A percentile compares a stretch with the other conserved stretches of the same genome.
phyloP scores from a whole-genome alignment of 108 stramenopile species.

The Cyclotella distinguenda region DNA sequence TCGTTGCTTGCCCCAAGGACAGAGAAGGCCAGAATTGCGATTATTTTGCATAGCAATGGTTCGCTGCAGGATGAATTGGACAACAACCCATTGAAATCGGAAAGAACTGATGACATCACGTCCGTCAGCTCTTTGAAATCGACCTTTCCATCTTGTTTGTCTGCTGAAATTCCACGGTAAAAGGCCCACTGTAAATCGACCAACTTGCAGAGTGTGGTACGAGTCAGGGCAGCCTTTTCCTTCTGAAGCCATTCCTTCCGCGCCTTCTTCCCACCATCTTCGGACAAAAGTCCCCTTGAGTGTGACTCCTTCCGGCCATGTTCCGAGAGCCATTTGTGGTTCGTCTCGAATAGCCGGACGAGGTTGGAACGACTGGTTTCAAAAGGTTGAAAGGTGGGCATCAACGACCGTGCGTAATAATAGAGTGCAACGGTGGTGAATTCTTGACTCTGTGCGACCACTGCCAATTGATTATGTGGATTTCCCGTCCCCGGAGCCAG shows the following conservation, averaged over 20 bases:
- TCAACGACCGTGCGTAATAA: conserved; percentile 71
- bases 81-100: conserved; percentile 39
- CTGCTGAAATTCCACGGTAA: conserved; percentile 30
- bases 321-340: conserved; percentile 58
- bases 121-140: conserved; percentile 11
- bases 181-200: conserved; percentile 71
- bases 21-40: conserved; percentile 64
- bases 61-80: conserved; percentile 57
- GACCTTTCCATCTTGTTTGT: conserved; percentile 15
- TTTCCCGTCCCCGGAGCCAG: conserved; percentile 75
- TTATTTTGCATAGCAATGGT: conserved; percentile 65
- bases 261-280: conserved; percentile 21
- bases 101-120: conserved; percentile 39
- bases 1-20: conserved; percentile 25
- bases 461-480: conserved; percentile 84
- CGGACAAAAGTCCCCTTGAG: conserved; percentile 10
- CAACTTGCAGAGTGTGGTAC: conserved; percentile 55
- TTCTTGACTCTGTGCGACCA: conserved; percentile 63
- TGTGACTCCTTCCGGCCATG: conserved; percentile 25
- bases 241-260: conserved; percentile 38
- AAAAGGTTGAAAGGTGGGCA: conserved; percentile 60
- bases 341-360: conserved; percentile 58
- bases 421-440: conserved; percentile 56
- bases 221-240: conserved; percentile 48
- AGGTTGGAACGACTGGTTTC: conserved; percentile 64